These are phyloP conservation scores for Amanita subjunquillea DNA, from an alignment of 768 basidiomycete genomes.

Conservation along the genomic window DNA sequence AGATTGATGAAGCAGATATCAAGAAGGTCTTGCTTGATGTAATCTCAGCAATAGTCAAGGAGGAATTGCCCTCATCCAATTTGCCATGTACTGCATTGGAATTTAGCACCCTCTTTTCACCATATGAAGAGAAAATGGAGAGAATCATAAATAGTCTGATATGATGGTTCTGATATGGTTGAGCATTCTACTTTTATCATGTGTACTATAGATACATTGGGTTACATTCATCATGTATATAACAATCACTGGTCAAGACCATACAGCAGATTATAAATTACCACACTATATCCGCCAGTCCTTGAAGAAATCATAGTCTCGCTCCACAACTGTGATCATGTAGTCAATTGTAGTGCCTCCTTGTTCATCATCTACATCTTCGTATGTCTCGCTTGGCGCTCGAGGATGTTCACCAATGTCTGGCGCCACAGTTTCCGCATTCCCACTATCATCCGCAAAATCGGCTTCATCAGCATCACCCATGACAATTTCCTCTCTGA, in stretches of 20 bases:
- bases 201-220: too few relatives aligned
- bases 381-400: slow-evolving; percentile 18
- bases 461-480: slow-evolving; percentile 78
- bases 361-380: slow-evolving; percentile 33
- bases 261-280: not conserved
- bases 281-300: slow-evolving; percentile 51
- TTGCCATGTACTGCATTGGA: not conserved
- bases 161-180: not conserved
- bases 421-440: slow-evolving; percentile 7
- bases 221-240: not conserved
- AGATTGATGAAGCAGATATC: not conserved
- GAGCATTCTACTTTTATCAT: too few relatives aligned
- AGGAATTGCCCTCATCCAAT: not conserved
- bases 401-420: slow-evolving; percentile 16
- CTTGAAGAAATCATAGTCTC: slow-evolving; percentile 59
- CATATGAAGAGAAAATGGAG: slow-evolving; percentile 4
- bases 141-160: not conserved
- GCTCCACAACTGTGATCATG: slow-evolving; percentile 61
- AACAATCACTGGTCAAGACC: not conserved
- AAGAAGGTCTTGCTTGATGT: not conserved
- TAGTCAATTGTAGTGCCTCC: slow-evolving; percentile 77
- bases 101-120: not conserved
- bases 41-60: not conserved
- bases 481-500: slow-evolving; percentile 57
- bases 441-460: slow-evolving; percentile 34